Evolutionary conservation across 2,329 filamentous ascomycete genomes (phyloP).

Genomic region (Neopestalotiopsis sp.): DNA sequence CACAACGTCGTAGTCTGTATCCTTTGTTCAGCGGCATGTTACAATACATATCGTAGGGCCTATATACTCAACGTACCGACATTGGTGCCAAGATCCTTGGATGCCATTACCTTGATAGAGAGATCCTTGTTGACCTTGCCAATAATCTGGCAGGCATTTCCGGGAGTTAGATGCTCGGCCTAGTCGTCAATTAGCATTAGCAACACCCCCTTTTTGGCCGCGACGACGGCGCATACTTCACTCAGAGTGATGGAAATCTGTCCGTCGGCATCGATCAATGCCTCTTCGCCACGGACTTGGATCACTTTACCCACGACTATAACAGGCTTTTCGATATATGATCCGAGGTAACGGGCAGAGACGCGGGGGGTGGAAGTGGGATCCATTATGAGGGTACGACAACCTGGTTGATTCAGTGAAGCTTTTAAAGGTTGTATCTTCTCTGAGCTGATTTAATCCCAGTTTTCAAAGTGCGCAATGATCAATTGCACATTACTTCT

Average conservation of each 20-base stretch:
- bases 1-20: constrained; percentile 74
- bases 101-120: constrained; percentile 71
- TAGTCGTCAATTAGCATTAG: constrained; percentile 36
- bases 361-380: constrained; percentile 78
- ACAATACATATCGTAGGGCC: not conserved
- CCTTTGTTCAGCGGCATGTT: constrained; percentile 6
- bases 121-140: constrained; percentile 80
- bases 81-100: constrained; percentile 69
- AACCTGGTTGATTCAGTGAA: not conserved
- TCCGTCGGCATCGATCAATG: constrained; percentile 80
- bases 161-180: constrained; percentile 73
- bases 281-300: constrained; percentile 80
- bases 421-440: not conserved
- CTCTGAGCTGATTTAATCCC: not conserved
- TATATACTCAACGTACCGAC: constrained; percentile 62
- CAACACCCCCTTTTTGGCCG: not conserved
- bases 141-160: constrained; percentile 76
- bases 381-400: constrained; percentile 60
- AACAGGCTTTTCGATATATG: constrained; percentile 76
- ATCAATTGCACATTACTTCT: not conserved
- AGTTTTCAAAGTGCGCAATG: not conserved
- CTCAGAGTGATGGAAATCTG: constrained; percentile 77
- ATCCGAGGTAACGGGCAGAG: constrained; percentile 78
- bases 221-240: constrained; percentile 54
- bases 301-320: constrained; percentile 86